These are phyloP conservation scores for Dioszegia crocea DNA, from an alignment of 768 basidiomycete genomes.

Conservation along the genomic window DNA sequence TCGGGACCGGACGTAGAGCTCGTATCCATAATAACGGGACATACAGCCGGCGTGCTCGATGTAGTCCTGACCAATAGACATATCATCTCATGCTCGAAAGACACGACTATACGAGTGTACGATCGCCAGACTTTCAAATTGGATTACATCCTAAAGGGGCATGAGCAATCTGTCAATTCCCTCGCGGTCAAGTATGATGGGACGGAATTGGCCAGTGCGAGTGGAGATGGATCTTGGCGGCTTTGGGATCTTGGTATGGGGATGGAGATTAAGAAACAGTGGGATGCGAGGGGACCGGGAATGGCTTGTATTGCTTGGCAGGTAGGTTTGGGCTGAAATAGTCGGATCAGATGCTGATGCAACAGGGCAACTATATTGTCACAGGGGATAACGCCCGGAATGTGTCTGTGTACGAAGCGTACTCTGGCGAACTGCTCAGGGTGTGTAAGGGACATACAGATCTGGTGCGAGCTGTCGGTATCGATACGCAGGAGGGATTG, in stretches of 20 bases:
- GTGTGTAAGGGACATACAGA: slow-evolving; percentile 28
- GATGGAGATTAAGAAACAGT: background rate
- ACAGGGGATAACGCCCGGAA: slow-evolving; percentile 24
- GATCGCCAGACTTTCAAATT: background rate
- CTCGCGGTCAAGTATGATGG: slow-evolving; percentile 15
- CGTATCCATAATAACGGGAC: slow-evolving; percentile 15
- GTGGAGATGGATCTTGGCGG: slow-evolving; percentile 30
- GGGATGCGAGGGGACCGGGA: slow-evolving; percentile 7
- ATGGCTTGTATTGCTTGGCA: slow-evolving; percentile 36
- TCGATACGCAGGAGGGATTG: slow-evolving; percentile 13
- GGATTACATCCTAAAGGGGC: slow-evolving; percentile 8
- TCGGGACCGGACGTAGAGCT: slow-evolving; percentile 1
- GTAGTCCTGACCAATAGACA: slow-evolving; percentile 10
- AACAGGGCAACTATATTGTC: slow-evolving; percentile 23
- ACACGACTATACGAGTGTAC: slow-evolving; percentile 21
- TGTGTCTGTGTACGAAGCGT: slow-evolving; percentile 22
- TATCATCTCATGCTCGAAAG: slow-evolving; percentile 27
- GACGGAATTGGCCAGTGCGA: slow-evolving; percentile 19
- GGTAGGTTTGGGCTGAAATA: slow-evolving; percentile 27
- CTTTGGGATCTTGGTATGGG: slow-evolving; percentile 11
- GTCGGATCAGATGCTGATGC: too few species aligned
- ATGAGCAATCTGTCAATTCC: slow-evolving; percentile 27
- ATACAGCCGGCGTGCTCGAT: slow-evolving; percentile 22
- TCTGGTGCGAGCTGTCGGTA: slow-evolving; percentile 22
- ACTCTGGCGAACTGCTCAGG: slow-evolving; percentile 8